A percentile compares a stretch with the other conserved stretches of the same genome.
Conservation (phyloP, 2,329 filamentous ascomycete species). For the Fusarium proliferatum region DNA sequence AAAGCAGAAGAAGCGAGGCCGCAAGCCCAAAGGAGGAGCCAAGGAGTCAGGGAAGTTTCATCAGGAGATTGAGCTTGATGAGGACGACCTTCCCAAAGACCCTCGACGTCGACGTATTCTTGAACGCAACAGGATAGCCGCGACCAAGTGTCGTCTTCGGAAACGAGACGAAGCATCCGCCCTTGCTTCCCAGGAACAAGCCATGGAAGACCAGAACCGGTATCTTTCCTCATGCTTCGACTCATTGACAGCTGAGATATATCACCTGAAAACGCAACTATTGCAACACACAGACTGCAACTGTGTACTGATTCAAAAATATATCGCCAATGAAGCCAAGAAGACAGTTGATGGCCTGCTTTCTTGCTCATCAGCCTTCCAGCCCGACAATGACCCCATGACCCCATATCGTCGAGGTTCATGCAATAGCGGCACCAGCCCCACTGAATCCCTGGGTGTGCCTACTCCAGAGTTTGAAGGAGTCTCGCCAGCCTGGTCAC, state of each 20-base stretch:
- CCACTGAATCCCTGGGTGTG: slow-evolving; percentile 40
- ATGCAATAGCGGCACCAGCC: slow-evolving; percentile 40
- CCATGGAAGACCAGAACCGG: slow-evolving; percentile 47
- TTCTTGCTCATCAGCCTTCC: slow-evolving; percentile 30
- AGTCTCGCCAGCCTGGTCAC: slow-evolving; percentile 36
- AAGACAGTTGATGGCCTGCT: slow-evolving; percentile 44
- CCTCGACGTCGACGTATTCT: slow-evolving; percentile 43
- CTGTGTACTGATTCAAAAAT: slow-evolving; percentile 47
- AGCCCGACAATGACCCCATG: slow-evolving; percentile 16
- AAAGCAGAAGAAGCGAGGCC: slow-evolving; percentile 43
- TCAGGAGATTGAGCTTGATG: slow-evolving; percentile 34
- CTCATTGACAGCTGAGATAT: slow-evolving; percentile 44
- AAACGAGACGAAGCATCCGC: slow-evolving; percentile 48
- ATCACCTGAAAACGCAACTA: slow-evolving; percentile 47
- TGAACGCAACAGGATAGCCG: slow-evolving; percentile 49
- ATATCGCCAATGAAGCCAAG: slow-evolving; percentile 47
- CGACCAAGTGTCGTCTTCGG: slow-evolving; percentile 48
- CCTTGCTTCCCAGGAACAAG: slow-evolving; percentile 44
- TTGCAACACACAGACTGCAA: slow-evolving; percentile 48
- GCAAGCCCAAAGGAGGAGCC: slow-evolving; percentile 39
- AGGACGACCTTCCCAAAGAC: slow-evolving; percentile 39
- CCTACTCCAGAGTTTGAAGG: slow-evolving; percentile 39
- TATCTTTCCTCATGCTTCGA: slow-evolving; percentile 45
- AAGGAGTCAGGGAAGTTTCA: slow-evolving; percentile 19
- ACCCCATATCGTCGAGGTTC: slow-evolving; percentile 38